A percentile compares a stretch with the other conserved stretches of the same genome.
Evolutionary conservation across 352 stramenopile genomes (phyloP).

Genomic region (Phytophthora pini): DNA sequence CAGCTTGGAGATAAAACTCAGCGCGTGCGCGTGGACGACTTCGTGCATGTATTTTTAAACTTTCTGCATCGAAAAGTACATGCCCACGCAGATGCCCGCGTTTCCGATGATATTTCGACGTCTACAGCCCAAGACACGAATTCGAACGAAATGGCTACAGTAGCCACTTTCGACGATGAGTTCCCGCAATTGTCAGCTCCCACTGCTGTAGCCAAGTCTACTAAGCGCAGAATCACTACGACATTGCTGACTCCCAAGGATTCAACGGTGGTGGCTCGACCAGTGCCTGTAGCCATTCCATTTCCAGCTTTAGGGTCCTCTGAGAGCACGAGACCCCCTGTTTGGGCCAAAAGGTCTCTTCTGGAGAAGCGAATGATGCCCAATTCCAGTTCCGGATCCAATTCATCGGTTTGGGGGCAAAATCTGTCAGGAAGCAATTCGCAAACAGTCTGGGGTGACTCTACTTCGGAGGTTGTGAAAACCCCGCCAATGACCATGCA

Average conservation of each 20-base stretch:
- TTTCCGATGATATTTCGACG: background rate
- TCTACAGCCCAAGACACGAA: conserved; percentile 7
- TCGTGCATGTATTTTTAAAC: conserved; percentile 35
- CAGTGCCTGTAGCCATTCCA: conserved; percentile 33
- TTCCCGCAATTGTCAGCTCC: conserved; percentile 37
- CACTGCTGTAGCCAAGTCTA: conserved; percentile 17
- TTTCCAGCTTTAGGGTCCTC: conserved; percentile 37
- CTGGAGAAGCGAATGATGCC: conserved; percentile 51
- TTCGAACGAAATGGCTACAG: conserved; percentile 3
- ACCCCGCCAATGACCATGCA: background rate
- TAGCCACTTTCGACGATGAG: conserved; percentile 35
- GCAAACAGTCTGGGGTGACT: background rate
- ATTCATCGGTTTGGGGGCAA: conserved; percentile 2
- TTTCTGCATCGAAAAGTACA: conserved; percentile 34
- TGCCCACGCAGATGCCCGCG: conserved; percentile 11
- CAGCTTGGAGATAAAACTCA: conserved; percentile 20
- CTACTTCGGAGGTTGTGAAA: background rate
- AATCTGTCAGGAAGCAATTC: background rate
- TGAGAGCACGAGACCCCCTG: conserved; percentile 17
- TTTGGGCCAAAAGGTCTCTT: conserved; percentile 53
- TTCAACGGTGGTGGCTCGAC: conserved; percentile 27
- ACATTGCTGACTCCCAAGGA: conserved; percentile 47
- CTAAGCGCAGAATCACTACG: conserved; percentile 55
- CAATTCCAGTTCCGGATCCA: conserved; percentile 2
- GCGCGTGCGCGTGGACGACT: conserved; percentile 33